Percentiles rank a stretch among this genome's conserved stretches.
phyloP scores from a whole-genome alignment of 768 basidiomycete genomes.

The Sarcomyxa edulis region DNA sequence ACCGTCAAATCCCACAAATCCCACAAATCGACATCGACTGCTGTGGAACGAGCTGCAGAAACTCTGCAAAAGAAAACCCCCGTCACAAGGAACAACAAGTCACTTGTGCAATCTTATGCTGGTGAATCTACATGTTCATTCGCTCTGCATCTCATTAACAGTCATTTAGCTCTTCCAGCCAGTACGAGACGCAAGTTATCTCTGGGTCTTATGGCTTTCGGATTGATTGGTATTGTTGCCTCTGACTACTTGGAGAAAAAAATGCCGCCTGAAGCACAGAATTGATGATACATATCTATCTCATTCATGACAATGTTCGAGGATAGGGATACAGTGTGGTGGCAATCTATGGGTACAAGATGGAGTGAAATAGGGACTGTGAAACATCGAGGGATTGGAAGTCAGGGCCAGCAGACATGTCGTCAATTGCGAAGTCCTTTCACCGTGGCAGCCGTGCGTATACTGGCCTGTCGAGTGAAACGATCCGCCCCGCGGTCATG shows the following conservation, averaged over 20 bases:
- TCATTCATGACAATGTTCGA: conserved; percentile 8
- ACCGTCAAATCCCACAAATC: too few relatives aligned
- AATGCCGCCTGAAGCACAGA: conserved; percentile 18
- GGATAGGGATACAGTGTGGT: conserved; percentile 1
- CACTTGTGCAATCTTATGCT: conserved; percentile 34
- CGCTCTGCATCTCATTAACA: not conserved
- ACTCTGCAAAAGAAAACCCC: too few relatives aligned
- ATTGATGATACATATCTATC: conserved; percentile 5
- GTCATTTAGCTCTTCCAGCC: conserved; percentile 54
- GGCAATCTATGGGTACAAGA: not conserved
- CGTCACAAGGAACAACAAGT: too few relatives aligned
- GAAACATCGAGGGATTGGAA: not conserved
- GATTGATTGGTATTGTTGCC: conserved; percentile 37
- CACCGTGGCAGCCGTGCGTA: not conserved
- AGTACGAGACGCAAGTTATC: conserved; percentile 48
- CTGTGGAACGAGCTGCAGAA: too few relatives aligned
- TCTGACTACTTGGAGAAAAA: conserved; percentile 49
- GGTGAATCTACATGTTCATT: conserved; percentile 15
- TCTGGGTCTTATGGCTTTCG: conserved; percentile 41
- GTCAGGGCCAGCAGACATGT: conserved; percentile 1
- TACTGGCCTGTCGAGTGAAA: too few relatives aligned
- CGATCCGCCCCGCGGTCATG: too few relatives aligned
- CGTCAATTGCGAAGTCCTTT: not conserved
- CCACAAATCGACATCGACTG: too few relatives aligned
- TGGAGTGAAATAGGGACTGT: not conserved